Conservation (phyloP, 202 grass and related monocot species). For the Carex arenaria region DNA sequence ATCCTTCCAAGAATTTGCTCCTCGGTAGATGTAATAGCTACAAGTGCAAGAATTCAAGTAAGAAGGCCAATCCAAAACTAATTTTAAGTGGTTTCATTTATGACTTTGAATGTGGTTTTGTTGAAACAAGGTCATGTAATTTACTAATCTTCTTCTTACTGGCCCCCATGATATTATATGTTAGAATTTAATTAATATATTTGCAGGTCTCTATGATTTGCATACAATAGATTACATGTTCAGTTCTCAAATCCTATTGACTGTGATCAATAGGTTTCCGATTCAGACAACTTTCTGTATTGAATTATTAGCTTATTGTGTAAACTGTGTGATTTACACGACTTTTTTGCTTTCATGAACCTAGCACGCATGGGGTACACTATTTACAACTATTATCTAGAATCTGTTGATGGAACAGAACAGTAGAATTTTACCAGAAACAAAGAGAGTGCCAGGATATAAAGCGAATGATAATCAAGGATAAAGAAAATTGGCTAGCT, state of each 20-base stretch:
- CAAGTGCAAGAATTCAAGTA: neutral
- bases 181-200: neutral
- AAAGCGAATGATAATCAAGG: neutral
- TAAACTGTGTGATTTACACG: neutral
- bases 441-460: neutral
- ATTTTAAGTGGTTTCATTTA: neutral
- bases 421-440: neutral
- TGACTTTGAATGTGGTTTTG: neutral
- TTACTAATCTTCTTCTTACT: neutral
- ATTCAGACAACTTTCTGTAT: neutral
- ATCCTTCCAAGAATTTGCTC: constrained; percentile 9
- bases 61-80: neutral
- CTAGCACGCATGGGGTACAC: too few species aligned
- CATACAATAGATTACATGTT: neutral
- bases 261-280: neutral
- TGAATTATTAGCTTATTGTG: neutral
- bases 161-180: neutral
- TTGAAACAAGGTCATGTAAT: neutral
- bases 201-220: neutral
- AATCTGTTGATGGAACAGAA: neutral
- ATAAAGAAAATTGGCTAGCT: too few species aligned
- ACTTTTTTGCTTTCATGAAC: neutral
- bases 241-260: neutral
- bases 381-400: neutral
- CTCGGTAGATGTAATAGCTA: neutral